Base-by-base conservation (phyloP, 352 stramenopile species). In the Pythium oligandrum region DNA sequence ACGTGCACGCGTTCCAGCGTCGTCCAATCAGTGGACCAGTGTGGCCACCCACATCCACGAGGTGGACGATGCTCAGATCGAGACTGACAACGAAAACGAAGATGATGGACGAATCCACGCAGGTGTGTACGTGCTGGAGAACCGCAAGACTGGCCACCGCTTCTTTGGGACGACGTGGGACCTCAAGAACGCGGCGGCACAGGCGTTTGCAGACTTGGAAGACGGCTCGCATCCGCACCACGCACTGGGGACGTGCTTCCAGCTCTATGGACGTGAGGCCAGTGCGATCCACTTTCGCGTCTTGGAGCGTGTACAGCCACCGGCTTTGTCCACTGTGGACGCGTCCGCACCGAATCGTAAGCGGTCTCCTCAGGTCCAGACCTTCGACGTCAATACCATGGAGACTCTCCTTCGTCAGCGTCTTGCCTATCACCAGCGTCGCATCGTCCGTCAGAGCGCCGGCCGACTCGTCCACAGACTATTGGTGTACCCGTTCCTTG, bases 161-260 rank as follows among this genome's bases (percentile, higher is more conserved):
- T 78, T 72, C 61, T 72, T 89, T 7, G 72, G 80, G 33, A 83
- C 73, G 51, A 89, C 78, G n/a, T 90, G 78, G 80, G 80, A 90
- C 44, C 58, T 90, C 9, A 63, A 63, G 3, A 86, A 88, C 51
- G 80, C 80, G 1, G 59, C 58, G 1, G 70, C 58, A 0, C 77
- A 87, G 47, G 75, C 48, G 33, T 75, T 83, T 33, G 53, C 58
- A 10, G 79, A 87, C 53, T 49, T 90, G 11, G 48, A 56, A 40
- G 58, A 51, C n/a, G 74, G 65, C 26, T 39, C 34, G 0, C 77
- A 88, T 51, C 60, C 65, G 33, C 77, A 90, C 56, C 40, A 48
- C 10, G 77, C 71, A 4, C 71, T 90, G 6, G 50, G 51, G 3
- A 64, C 35, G 31, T 70, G 73, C 47, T 76, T 78, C 51, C 61